phyloP scores from a whole-genome alignment of 495 filamentous ascomycete genomes.

The Penicillium pancosmium region DNA sequence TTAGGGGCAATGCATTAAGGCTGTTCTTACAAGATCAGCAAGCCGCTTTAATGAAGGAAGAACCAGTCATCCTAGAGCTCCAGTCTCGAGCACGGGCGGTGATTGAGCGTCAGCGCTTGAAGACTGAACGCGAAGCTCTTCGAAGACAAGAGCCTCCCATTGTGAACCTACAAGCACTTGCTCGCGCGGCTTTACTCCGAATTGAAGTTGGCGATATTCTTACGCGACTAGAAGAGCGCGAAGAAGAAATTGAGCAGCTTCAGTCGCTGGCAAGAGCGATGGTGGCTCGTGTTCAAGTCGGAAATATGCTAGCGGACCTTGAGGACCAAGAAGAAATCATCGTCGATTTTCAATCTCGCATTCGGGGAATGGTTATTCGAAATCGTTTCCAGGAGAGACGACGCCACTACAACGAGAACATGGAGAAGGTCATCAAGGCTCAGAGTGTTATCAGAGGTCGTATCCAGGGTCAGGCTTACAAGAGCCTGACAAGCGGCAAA shows the following conservation, averaged over 20 bases:
- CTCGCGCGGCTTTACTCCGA: slow-evolving; percentile 75
- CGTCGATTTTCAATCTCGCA: slow-evolving; percentile 72
- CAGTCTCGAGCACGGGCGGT: slow-evolving; percentile 52
- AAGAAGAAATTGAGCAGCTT: slow-evolving; percentile 68
- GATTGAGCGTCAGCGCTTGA: slow-evolving; percentile 44
- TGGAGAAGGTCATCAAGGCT: slow-evolving; percentile 98
- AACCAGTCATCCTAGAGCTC: slow-evolving; percentile 40
- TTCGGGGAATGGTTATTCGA: slow-evolving; percentile 74
- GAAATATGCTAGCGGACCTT: slow-evolving; percentile 68
- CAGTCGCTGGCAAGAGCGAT: slow-evolving; percentile 80
- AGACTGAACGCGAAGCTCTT: slow-evolving; percentile 58
- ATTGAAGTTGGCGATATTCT: slow-evolving; percentile 72
- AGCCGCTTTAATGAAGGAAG: slow-evolving; percentile 35
- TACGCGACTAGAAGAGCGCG: slow-evolving; percentile 74
- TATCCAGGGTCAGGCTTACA: slow-evolving; percentile 96
- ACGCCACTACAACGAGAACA: slow-evolving; percentile 88
- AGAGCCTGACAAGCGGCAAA: slow-evolving; percentile 92
- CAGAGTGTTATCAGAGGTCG: slow-evolving; percentile 94
- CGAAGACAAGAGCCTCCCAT: slow-evolving; percentile 59
- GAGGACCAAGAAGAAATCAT: slow-evolving; percentile 79
- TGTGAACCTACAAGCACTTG: slow-evolving; percentile 67
- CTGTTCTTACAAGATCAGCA: slow-evolving; percentile 37
- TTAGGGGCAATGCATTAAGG: slow-evolving; percentile 38
- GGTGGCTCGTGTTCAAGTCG: slow-evolving; percentile 72
- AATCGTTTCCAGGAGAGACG: slow-evolving; percentile 79